Evolutionary conservation across 495 filamentous ascomycete genomes (phyloP).

Genomic region (Neurospora terricola): DNA sequence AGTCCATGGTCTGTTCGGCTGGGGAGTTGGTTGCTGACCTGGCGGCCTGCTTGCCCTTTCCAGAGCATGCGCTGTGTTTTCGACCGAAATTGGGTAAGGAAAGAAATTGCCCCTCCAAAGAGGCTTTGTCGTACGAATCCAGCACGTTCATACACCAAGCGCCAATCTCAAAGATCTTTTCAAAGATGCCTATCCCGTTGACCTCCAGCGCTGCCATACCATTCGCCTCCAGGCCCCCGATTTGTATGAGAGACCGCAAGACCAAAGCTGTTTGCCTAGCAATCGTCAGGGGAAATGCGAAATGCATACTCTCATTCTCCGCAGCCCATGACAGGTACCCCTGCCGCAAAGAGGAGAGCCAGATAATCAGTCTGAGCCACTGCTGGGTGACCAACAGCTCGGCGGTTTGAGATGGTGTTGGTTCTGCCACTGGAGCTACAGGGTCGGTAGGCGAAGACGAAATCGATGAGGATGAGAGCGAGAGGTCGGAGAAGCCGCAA

Average conservation of each 20-base stretch:
- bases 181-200: conserved; percentile 48
- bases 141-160: conserved; percentile 45
- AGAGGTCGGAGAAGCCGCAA: background rate
- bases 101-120: background rate
- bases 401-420: conserved; percentile 35
- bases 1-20: conserved; percentile 5
- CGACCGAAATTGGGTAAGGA: background rate
- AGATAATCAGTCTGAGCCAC: conserved; percentile 52
- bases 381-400: conserved; percentile 53
- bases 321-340: conserved; percentile 36
- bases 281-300: conserved; percentile 47
- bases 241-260: conserved; percentile 34
- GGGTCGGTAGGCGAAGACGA: background rate
- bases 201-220: conserved; percentile 43
- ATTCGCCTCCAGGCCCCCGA: background rate
- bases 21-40: background rate
- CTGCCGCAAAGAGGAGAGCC: conserved; percentile 49
- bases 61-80: background rate
- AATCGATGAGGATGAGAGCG: background rate
- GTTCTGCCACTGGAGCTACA: background rate
- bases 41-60: conserved; percentile 6
- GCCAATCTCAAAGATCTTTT: conserved; percentile 46
- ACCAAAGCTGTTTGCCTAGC: conserved; percentile 42
- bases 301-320: conserved; percentile 41
- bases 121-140: conserved; percentile 14